A percentile compares a stretch with the other conserved stretches of the same genome.
These are phyloP conservation scores for Pyrenochaeta sp. DNA, from an alignment of 2,329 filamentous ascomycete species.

Conservation along the genomic window DNA sequence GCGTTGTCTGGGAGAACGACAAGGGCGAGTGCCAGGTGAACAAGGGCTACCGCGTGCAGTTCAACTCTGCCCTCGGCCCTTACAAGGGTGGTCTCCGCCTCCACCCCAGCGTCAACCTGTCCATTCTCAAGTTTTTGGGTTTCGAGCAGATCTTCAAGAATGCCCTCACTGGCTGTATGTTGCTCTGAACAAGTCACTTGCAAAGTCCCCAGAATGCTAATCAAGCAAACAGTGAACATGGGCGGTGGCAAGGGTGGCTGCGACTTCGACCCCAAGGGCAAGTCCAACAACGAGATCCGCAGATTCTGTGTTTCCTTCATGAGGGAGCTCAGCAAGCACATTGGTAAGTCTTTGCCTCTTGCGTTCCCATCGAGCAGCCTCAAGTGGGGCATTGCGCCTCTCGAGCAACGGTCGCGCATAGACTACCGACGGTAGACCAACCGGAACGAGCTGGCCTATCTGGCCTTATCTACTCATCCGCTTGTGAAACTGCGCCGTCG, in stretches of 20 bases:
- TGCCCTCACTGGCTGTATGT: conserved; percentile 89
- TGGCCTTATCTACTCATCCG: conserved; percentile 23
- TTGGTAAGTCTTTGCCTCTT: conserved; percentile 53
- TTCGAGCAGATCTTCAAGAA: conserved; percentile 99
- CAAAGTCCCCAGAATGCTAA: conserved; percentile 15
- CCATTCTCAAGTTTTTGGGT: conserved; percentile 91
- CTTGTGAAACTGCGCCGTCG: conserved; percentile 9
- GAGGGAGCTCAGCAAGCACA: conserved; percentile 94
- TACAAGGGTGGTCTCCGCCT: conserved; percentile 98
- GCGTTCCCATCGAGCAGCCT: conserved; percentile 12
- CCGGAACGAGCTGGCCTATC: conserved; percentile 15
- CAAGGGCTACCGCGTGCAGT: conserved; percentile 95
- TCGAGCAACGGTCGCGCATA: conserved; percentile 22
- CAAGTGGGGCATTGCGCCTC: conserved; percentile 18
- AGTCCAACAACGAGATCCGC: conserved; percentile 96
- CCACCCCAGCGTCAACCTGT: conserved; percentile 85
- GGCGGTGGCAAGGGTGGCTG: conserved; percentile 97
- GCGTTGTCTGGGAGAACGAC: conserved; percentile 97
- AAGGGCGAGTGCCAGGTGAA: conserved; percentile 88
- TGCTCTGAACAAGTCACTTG: neutral
- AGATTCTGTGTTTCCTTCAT: conserved; percentile 97
- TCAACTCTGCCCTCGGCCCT: conserved; percentile 95
- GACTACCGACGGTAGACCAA: conserved; percentile 20
- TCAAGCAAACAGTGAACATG: conserved; percentile 74
- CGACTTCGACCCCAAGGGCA: conserved; percentile 99